These are phyloP conservation scores for Cynara cardunculus DNA, from an alignment of 129 eudicot genomes.

Conservation along the genomic window DNA sequence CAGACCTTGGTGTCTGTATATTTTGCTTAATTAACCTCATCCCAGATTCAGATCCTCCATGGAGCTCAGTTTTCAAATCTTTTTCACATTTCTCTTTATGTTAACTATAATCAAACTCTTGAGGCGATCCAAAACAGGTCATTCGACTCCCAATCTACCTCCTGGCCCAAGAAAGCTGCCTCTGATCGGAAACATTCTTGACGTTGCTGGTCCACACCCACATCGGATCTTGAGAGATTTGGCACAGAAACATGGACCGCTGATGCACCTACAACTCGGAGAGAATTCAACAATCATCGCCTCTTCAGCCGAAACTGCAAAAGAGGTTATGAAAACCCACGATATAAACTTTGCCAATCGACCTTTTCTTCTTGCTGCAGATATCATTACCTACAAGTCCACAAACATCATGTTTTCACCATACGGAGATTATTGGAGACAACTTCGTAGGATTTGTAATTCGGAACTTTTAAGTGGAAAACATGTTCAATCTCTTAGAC, in stretches of 20 bases:
- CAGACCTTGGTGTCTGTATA: background rate
- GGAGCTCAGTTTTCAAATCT: slow-evolving; percentile 25
- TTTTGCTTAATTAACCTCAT: background rate
- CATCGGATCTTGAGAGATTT: slow-evolving; percentile 29
- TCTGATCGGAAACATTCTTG: slow-evolving; percentile 30
- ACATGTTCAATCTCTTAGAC: slow-evolving; percentile 32
- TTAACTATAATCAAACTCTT: slow-evolving; percentile 20
- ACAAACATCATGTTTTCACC: slow-evolving; percentile 36
- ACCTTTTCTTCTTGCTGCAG: slow-evolving; percentile 36
- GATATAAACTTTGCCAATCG: slow-evolving; percentile 33
- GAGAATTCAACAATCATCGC: slow-evolving; percentile 32
- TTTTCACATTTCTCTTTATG: slow-evolving; percentile 16
- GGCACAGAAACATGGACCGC: slow-evolving; percentile 30
- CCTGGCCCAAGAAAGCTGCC: slow-evolving; percentile 39
- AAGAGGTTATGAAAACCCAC: slow-evolving; percentile 40
- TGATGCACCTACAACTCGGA: slow-evolving; percentile 40
- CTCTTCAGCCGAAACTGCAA: slow-evolving; percentile 36
- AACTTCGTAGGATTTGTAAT: slow-evolving; percentile 39
- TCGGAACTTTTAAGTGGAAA: slow-evolving; percentile 35
- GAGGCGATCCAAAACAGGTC: background rate
- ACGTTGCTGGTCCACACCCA: slow-evolving; percentile 32
- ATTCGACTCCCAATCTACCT: slow-evolving; percentile 16
- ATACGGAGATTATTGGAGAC: slow-evolving; percentile 36
- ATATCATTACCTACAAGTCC: slow-evolving; percentile 30
- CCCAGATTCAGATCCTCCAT: slow-evolving; percentile 17